Evolutionary conservation across 2,329 filamentous ascomycete genomes (phyloP).

Genomic region (Sclerotinia trifoliorum): DNA sequence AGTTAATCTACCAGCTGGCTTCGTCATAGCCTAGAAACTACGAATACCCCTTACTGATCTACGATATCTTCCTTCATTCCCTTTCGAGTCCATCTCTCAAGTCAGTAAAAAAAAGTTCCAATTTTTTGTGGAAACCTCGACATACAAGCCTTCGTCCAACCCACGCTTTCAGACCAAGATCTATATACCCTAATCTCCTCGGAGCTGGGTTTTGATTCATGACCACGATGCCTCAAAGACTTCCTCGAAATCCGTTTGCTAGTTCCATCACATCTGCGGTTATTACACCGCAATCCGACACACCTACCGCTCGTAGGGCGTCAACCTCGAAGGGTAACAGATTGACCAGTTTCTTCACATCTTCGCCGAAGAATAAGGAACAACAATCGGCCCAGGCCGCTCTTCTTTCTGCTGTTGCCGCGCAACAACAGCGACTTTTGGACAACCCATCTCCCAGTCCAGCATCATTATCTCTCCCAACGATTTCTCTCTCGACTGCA

Average conservation of each 20-base stretch:
- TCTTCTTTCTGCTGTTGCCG: conserved; percentile 58
- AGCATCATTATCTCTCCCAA: conserved; percentile 76
- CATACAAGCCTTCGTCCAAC: background rate
- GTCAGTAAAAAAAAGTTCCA: conserved; percentile 14
- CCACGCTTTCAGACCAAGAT: background rate
- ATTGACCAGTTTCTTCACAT: conserved; percentile 79
- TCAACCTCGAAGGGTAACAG: conserved; percentile 71
- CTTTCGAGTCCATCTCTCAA: conserved; percentile 10
- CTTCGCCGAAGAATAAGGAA: conserved; percentile 72
- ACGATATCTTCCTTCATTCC: conserved; percentile 24
- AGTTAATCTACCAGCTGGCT: conserved; percentile 19
- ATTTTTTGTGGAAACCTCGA: conserved; percentile 2
- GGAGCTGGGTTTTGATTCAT: conserved; percentile 26
- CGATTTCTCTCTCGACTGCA: conserved; percentile 87
- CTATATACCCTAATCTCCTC: conserved; percentile 23
- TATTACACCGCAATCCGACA: conserved; percentile 35
- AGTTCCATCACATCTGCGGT: conserved; percentile 37
- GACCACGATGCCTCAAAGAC: conserved; percentile 42
- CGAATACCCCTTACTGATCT: conserved; percentile 24
- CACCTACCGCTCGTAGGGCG: conserved; percentile 48
- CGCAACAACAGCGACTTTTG: conserved; percentile 58
- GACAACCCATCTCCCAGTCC: conserved; percentile 58
- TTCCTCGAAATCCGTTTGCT: conserved; percentile 40
- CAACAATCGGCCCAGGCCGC: conserved; percentile 64
- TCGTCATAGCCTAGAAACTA: conserved; percentile 14